Conservation (phyloP, 1,284 basidiomycete species). For the Somion occarium region DNA sequence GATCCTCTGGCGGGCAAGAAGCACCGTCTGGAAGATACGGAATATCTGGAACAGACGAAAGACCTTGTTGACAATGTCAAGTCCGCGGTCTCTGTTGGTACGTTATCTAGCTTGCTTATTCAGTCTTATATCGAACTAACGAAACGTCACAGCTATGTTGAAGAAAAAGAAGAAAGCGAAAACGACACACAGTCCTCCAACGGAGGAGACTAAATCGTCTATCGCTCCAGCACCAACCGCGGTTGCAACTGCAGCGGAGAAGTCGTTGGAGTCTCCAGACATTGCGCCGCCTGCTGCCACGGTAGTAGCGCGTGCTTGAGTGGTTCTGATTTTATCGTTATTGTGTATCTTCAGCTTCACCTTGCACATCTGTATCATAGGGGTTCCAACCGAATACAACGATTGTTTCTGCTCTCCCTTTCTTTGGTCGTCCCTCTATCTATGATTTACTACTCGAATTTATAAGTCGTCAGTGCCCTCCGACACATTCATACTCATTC, state of each 20-base stretch:
- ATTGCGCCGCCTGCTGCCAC: slow-evolving; percentile 17
- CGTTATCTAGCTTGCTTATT: slow-evolving; percentile 18
- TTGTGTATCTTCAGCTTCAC: background rate
- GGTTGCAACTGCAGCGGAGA: slow-evolving; percentile 12
- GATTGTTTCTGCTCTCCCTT: no score
- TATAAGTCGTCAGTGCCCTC: no score
- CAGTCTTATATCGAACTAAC: slow-evolving; percentile 6
- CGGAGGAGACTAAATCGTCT: slow-evolving; percentile 11
- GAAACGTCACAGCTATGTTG: slow-evolving; percentile 46
- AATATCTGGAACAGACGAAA: slow-evolving; percentile 88
- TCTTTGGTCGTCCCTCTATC: no score
- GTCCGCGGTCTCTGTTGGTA: slow-evolving; percentile 83
- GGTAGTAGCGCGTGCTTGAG: slow-evolving; percentile 14
- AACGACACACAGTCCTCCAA: slow-evolving; percentile 31
- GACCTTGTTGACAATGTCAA: slow-evolving; percentile 93
- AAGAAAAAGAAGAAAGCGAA: slow-evolving; percentile 90
- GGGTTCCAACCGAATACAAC: no score
- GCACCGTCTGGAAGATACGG: slow-evolving; percentile 86
- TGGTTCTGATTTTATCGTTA: background rate
- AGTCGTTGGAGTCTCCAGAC: slow-evolving; percentile 16
- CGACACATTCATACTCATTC: no score
- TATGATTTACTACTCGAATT: no score
- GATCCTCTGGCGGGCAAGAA: slow-evolving; percentile 69
- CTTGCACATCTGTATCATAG: background rate
- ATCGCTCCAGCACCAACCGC: slow-evolving; percentile 6